phyloP scores from a whole-genome alignment of 2,329 filamentous ascomycete genomes.

The Myotisia sp. region DNA sequence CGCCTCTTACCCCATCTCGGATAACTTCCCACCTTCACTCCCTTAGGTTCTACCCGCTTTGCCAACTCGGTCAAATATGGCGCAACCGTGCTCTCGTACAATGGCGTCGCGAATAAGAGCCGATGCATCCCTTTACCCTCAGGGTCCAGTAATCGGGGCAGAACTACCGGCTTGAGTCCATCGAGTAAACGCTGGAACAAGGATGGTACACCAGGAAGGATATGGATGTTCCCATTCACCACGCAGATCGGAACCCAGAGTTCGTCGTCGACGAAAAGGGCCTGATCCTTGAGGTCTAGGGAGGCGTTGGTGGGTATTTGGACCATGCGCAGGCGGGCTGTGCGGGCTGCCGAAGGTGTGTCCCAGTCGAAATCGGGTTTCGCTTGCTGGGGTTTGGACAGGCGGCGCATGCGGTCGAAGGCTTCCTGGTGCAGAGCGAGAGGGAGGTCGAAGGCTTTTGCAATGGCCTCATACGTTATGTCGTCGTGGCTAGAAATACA shows the following conservation, averaged over 20 bases:
- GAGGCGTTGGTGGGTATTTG: constrained; percentile 62
- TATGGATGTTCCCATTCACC: constrained; percentile 86
- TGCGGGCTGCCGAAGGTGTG: constrained; percentile 59
- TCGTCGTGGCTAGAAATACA: constrained; percentile 62
- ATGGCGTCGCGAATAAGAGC: constrained; percentile 71
- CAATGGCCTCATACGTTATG: constrained; percentile 90
- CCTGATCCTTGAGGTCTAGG: constrained; percentile 53
- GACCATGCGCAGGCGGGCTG: constrained; percentile 81
- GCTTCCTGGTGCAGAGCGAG: constrained; percentile 65
- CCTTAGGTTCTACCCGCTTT: constrained; percentile 53
- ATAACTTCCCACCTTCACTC: constrained; percentile 90
- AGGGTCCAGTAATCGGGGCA: constrained; percentile 60
- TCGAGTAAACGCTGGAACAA: constrained; percentile 70
- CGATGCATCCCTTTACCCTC: constrained; percentile 68
- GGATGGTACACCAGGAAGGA: constrained; percentile 75
- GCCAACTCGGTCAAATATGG: constrained; percentile 70
- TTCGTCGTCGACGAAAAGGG: constrained; percentile 63
- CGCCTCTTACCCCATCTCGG: constrained; percentile 75
- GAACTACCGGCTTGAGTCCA: constrained; percentile 55
- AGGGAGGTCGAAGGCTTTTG: constrained; percentile 67
- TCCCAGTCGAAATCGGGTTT: constrained; percentile 75
- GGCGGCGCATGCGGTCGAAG: constrained; percentile 65
- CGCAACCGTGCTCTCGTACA: constrained; percentile 75
- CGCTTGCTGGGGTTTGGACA: constrained; percentile 58
- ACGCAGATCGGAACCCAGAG: constrained; percentile 83